Evolutionary conservation across 2,329 filamentous ascomycete genomes (phyloP), one percentile per base, ranked within the genome.

Genomic region (Camillea tinctor): DNA sequence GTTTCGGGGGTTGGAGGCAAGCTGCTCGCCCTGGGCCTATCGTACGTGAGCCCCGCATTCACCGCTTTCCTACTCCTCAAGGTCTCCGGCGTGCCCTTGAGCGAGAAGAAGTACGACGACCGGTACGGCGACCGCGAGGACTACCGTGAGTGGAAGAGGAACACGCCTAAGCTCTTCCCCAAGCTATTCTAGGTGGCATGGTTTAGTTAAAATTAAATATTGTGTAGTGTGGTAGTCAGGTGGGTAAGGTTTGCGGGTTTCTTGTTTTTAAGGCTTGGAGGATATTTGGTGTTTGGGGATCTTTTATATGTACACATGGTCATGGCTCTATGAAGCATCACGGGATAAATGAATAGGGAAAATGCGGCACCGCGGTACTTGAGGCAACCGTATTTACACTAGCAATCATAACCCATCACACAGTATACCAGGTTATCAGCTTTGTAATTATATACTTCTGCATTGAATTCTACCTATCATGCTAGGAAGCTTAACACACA

Each of bases 51-150:
- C 72, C 88, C 88, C 9, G 84, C 83, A 0, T 90, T 91, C 71
- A 83, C 86, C 40, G 80, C 80, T 0, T 85, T 89, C 57, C 72
- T 91, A 68, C 72, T 91, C 58, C 74, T 87, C 48, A 87, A 87
- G 77, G 80, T 90, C 44, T 81, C 81, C 58, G 87, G 88, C 6
- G 79, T 90, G 23, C 86, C 88, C 4, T 66, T 90, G 73, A 89
- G 85, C 65, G 87, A 90, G 77, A 79, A 77, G 50, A 90, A 90
- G 75, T 90, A 91, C 68, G 86, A 90, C 72, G 80, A 84, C 74
- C 77, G 77, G 56, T 90, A 84, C 68, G 87, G 86, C 0, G 77
- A 87, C 62, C 77, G 84, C 49, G 82, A 85, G 74, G 87, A 89
- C 63, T 90, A 91, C 68, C 81, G 86, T 70, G 77, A 83, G 71